A percentile compares a stretch with the other conserved stretches of the same genome.
Evolutionary conservation across 306 rosid species (phyloP).

Genomic region (Canavalia ensiformis): DNA sequence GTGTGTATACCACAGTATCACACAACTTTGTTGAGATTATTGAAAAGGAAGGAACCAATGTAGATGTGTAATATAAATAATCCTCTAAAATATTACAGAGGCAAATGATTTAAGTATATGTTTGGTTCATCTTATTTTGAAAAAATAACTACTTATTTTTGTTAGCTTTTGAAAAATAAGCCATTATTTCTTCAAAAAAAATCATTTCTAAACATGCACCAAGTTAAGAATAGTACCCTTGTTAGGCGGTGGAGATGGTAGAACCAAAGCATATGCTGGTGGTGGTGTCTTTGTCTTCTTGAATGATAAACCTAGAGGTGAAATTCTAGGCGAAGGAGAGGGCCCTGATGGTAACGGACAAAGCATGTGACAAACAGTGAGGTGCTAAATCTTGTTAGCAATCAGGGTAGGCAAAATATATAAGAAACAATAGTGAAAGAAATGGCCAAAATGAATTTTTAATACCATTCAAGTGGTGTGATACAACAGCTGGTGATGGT

Average conservation of each 20-base stretch:
- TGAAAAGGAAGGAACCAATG: slow-evolving; percentile 1
- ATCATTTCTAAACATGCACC: no score
- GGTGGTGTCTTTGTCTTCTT: slow-evolving; percentile 64
- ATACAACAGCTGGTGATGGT: slow-evolving; percentile 55
- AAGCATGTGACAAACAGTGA: slow-evolving; percentile 35
- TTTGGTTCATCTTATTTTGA: no score
- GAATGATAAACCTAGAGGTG: slow-evolving; percentile 64
- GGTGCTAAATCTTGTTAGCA: slow-evolving; percentile 34
- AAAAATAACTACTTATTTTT: no score
- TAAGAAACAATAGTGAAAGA: slow-evolving; percentile 15
- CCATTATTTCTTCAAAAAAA: no score
- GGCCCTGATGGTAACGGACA: slow-evolving; percentile 59
- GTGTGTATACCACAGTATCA: not conserved
- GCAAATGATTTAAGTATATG: not conserved
- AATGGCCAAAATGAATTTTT: slow-evolving; percentile 34
- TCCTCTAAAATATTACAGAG: not conserved
- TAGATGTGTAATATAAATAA: slow-evolving; percentile 19
- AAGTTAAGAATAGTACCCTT: slow-evolving; percentile 56
- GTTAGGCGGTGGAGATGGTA: slow-evolving; percentile 88
- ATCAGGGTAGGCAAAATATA: slow-evolving; percentile 1
- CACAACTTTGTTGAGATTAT: slow-evolving; percentile 18
- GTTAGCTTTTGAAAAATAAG: no score
- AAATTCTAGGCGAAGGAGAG: slow-evolving; percentile 62
- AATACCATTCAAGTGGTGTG: slow-evolving; percentile 62
- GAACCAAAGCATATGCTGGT: slow-evolving; percentile 60